These are phyloP conservation scores for Sesbania bispinosa DNA, from an alignment of 306 rosid genomes.

Conservation along the genomic window DNA sequence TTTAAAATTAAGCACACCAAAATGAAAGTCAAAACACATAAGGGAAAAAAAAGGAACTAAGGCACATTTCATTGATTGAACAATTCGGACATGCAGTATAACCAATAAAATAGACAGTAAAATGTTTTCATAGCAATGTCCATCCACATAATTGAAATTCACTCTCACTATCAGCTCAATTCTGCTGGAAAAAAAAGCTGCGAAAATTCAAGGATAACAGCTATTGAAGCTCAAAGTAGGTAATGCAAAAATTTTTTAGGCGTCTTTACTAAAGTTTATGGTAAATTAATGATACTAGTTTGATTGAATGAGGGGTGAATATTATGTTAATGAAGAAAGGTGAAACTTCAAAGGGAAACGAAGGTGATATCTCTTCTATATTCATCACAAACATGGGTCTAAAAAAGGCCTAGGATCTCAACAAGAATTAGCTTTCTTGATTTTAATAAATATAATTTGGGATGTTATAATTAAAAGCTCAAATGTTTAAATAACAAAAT, in stretches of 20 bases:
- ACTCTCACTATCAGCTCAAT: neutral
- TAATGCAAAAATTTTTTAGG: neutral
- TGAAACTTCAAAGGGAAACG: conserved; percentile 9
- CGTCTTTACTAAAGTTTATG: neutral
- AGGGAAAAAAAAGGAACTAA: conserved; percentile 3
- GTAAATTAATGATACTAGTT: neutral
- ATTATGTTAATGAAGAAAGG: neutral
- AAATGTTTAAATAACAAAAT: conserved; percentile 19
- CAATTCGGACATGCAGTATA: neutral
- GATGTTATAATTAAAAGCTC: neutral
- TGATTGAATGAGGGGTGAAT: neutral
- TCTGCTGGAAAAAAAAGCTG: neutral
- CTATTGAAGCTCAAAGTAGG: neutral
- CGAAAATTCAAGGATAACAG: neutral
- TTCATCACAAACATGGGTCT: neutral
- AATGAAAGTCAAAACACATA: conserved; percentile 16
- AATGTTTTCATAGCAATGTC: conserved; percentile 9
- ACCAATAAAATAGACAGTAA: conserved; percentile 1
- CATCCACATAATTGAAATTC: neutral
- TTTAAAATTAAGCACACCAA: conserved; percentile 20
- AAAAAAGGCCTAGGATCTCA: conserved; percentile 7
- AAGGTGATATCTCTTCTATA: neutral
- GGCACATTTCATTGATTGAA: conserved; percentile 1
- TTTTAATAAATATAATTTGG: neutral
- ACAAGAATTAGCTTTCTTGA: neutral